Percentiles rank a stretch among this genome's conserved stretches.
Evolutionary conservation across 164 flowering plant genomes (phyloP).

Genomic region (Stephania cephalantha): DNA sequence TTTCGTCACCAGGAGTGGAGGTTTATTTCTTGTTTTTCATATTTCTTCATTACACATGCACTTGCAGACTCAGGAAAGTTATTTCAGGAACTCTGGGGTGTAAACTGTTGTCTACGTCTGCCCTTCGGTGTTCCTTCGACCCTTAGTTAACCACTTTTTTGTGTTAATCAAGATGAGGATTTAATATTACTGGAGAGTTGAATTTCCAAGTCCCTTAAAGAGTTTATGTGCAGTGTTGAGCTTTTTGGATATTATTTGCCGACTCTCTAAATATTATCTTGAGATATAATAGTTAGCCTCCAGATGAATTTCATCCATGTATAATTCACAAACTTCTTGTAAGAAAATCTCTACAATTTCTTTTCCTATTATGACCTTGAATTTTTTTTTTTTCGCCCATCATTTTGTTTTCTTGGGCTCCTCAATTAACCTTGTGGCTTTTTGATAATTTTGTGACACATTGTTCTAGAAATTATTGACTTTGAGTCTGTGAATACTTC

Average conservation of each 20-base stretch:
- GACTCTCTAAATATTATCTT: too few relatives aligned
- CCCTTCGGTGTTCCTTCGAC: not conserved
- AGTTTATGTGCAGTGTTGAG: too few relatives aligned
- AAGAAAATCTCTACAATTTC: not conserved
- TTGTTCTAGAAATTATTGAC: not conserved
- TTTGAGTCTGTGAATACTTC: not conserved
- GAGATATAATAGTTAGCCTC: too few relatives aligned
- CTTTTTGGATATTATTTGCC: too few relatives aligned
- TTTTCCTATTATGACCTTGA: not conserved
- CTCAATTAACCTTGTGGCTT: not conserved
- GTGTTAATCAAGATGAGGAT: too few relatives aligned
- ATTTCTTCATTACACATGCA: not conserved
- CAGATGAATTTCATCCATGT: too few relatives aligned
- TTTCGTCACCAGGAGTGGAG: not conserved
- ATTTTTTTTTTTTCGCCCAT: not conserved
- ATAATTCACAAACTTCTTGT: not conserved
- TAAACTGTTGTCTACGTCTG: not conserved
- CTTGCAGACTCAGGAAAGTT: not conserved
- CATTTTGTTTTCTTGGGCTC: not conserved
- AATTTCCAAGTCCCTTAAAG: too few relatives aligned
- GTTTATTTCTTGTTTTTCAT: not conserved
- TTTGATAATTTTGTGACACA: not conserved
- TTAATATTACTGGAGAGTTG: too few relatives aligned
- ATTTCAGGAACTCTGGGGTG: not conserved
- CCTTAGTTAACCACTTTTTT: too few relatives aligned